Evolutionary conservation across 2,329 filamentous ascomycete species (phyloP), one percentile per base, ranked within the genome.

Genomic region (Cladophialophora bantiana): DNA sequence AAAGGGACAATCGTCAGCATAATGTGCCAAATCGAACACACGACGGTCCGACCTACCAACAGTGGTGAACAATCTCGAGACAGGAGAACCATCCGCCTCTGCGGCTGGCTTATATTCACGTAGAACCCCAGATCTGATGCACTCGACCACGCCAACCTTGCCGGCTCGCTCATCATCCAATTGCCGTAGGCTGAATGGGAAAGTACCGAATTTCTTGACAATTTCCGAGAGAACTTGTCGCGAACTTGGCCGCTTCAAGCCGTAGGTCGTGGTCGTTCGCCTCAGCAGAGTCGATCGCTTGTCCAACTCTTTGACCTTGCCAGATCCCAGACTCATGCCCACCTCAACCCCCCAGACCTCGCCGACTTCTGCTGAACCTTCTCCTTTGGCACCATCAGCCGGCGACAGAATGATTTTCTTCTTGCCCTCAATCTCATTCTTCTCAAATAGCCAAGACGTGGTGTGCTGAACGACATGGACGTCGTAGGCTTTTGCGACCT

Each of bases 331-430:
- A 81, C 91, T 95, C 77, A 99, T 88, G 74, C 94, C 94, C 78
- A 97, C 89, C 85, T 99, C 95, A 63, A 99, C 92, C 80, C 95
- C 95, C 95, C 95, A 99, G 68, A 96, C 94, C 79, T 99, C 95
- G 73, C 92, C 90, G 65, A 96, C 83, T 76, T 96, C 94, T 65
- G 95, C 91, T 65, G 88, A 81, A 76, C 95, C 95, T 69, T 99
- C 95, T 65, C 94, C 94, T 84, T 93, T 96, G 77, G 91, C 89
- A 72, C 92, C 92, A 75, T 97, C 93, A 59, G 89, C 87, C 31
- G 80, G 80, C 42, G 93, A 87, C 65, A 99, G 84, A 73, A 99
- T 95, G 77, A 99, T 97, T 88, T 97, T 98, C 89, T 97, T 97
- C 85, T 90, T 89, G 75, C 92, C 91, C 84, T 99, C 95, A 71